These are phyloP conservation scores for Coemansia erecta DNA, from an alignment of 192 early-diverging fungal species.

Conservation along the genomic window DNA sequence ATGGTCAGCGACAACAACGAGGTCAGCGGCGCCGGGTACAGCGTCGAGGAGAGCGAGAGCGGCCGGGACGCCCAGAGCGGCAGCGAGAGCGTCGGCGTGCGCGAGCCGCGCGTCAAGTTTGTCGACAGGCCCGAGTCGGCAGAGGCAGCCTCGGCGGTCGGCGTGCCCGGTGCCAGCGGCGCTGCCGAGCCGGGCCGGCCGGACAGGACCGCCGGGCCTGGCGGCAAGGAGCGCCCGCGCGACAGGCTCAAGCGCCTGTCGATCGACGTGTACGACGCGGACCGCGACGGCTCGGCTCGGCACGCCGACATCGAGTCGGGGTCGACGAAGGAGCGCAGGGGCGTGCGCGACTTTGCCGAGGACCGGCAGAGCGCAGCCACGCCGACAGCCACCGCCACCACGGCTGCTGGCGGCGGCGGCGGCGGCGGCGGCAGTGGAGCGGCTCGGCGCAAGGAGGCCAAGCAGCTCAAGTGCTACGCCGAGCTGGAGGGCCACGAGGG, in stretches of 20 bases:
- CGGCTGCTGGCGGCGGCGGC: background rate
- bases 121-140: background rate
- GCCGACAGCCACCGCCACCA: too few relatives aligned
- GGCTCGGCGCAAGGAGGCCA: constrained; percentile 40
- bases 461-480: constrained; percentile 48
- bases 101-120: background rate
- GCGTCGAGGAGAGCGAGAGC: constrained; percentile 40
- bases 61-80: constrained; percentile 24
- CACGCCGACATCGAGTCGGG: constrained; percentile 22
- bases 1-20: constrained; percentile 34
- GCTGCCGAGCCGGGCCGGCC: too few relatives aligned
- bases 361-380: constrained; percentile 21
- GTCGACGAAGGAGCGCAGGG: constrained; percentile 21
- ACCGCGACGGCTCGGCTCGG: constrained; percentile 16
- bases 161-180: too few relatives aligned
- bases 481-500: constrained; percentile 77
- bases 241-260: constrained; percentile 1
- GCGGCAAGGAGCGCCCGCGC: background rate
- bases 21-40: constrained; percentile 38
- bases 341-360: constrained; percentile 22
- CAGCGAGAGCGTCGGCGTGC: constrained; percentile 21
- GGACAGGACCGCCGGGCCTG: too few relatives aligned
- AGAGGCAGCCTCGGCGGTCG: background rate
- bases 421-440: constrained; percentile 9
- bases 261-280: constrained; percentile 6